Evolutionary conservation across 148 eudicot genomes (phyloP).

Genomic region (Heliamphora exappendiculata): DNA sequence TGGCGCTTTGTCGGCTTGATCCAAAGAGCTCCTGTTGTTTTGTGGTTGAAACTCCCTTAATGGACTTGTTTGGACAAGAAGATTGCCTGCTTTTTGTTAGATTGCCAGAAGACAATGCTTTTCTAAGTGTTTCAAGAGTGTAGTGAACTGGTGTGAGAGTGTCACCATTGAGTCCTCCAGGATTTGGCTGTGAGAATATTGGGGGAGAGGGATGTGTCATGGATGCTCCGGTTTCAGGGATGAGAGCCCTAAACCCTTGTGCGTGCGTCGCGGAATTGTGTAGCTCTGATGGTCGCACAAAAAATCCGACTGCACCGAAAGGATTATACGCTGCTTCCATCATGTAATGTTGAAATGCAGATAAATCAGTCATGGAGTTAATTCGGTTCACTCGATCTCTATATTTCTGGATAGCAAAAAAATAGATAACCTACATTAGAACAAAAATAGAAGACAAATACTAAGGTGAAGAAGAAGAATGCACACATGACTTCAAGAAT

Average conservation of each 20-base stretch:
- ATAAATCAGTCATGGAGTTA: background rate
- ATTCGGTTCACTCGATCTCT: slow-evolving; percentile 5
- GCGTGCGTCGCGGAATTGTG: background rate
- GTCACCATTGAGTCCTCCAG: too few relatives aligned
- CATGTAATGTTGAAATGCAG: background rate
- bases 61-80: background rate
- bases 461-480: background rate
- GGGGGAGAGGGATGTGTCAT: background rate
- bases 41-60: background rate
- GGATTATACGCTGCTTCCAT: background rate
- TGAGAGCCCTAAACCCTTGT: background rate
- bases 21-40: background rate
- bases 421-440: background rate
- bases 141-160: background rate
- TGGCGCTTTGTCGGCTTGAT: background rate
- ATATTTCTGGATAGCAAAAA: slow-evolving; percentile 12
- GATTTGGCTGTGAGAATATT: too few relatives aligned
- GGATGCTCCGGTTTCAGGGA: background rate
- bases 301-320: background rate
- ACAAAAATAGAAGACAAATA: background rate
- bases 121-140: background rate
- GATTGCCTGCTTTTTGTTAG: background rate
- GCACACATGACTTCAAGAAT: background rate
- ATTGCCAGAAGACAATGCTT: background rate
- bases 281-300: background rate